phyloP scores from a whole-genome alignment of 164 flowering plant species.

The Tetracentron sinense region DNA sequence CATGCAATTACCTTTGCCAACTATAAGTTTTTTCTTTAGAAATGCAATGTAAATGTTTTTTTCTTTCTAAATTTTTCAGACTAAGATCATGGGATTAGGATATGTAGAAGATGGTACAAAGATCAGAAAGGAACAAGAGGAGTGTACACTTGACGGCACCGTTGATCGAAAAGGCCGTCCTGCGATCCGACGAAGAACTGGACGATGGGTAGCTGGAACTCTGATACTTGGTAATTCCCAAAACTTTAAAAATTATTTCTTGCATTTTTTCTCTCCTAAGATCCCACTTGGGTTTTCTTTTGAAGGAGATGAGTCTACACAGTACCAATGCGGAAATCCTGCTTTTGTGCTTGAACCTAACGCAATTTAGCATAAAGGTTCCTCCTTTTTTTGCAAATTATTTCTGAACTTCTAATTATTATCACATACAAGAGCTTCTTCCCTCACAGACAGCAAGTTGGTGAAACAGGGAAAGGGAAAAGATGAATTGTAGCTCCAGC shows the following conservation, averaged over 20 bases:
- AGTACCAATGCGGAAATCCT: too few species aligned
- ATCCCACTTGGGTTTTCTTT: neutral
- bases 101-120: constrained; percentile 10
- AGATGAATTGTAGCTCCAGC: too few species aligned
- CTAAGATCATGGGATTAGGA: constrained; percentile 27
- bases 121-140: constrained; percentile 25
- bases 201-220: constrained; percentile 73
- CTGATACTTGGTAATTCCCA: constrained; percentile 63
- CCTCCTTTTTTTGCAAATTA: too few species aligned
- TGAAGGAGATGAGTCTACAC: too few species aligned
- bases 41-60: too few species aligned
- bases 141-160: constrained; percentile 73
- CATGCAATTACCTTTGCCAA: constrained; percentile 2
- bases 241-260: neutral
- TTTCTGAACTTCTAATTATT: too few species aligned
- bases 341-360: too few species aligned
- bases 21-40: neutral
- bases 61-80: too few species aligned
- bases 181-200: constrained; percentile 58
- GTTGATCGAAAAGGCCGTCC: constrained; percentile 74
- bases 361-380: too few species aligned
- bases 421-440: too few species aligned
- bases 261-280: neutral
- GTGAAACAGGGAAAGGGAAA: too few species aligned
- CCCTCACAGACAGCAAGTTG: too few species aligned